Percentiles rank a stretch among this genome's conserved stretches.
These are phyloP conservation scores for Solanum clarkiae DNA, from an alignment of 257 asterid genomes.

Conservation along the genomic window DNA sequence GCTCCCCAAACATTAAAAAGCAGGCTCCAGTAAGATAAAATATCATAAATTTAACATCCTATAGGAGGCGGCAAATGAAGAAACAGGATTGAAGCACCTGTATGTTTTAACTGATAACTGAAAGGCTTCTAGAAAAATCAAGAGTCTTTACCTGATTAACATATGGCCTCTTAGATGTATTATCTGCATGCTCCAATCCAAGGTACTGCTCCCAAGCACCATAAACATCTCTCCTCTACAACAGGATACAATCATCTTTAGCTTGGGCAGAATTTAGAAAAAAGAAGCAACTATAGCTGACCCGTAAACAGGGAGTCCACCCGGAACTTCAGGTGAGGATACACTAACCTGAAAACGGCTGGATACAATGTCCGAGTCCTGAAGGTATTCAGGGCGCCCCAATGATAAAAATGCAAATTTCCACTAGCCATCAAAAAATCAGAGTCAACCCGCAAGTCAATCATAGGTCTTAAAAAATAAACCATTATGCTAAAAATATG, in stretches of 20 bases:
- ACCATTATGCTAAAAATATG: background rate
- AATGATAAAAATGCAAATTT: constrained; percentile 80
- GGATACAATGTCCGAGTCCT: constrained; percentile 70
- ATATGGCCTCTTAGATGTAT: constrained; percentile 68
- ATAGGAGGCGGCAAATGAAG: background rate
- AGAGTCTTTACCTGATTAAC: constrained; percentile 52
- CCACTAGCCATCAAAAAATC: constrained; percentile 47
- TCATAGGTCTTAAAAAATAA: background rate
- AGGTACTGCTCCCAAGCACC: constrained; percentile 99
- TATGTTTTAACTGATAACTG: background rate
- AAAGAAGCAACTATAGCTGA: background rate
- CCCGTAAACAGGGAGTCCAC: background rate
- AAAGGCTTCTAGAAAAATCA: background rate
- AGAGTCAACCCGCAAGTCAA: constrained; percentile 2
- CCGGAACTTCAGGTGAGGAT: background rate
- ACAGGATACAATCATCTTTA: constrained; percentile 1
- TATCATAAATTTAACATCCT: background rate
- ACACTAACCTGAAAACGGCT: constrained; percentile 76
- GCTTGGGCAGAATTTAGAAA: background rate
- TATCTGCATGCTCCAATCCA: constrained; percentile 92
- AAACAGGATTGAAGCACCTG: background rate
- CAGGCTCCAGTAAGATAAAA: background rate
- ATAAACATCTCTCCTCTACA: constrained; percentile 82
- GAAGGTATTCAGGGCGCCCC: constrained; percentile 96
- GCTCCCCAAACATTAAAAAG: background rate